These are phyloP conservation scores for Penicillium maclennaniae DNA, from an alignment of 495 filamentous ascomycete genomes.

Conservation along the genomic window DNA sequence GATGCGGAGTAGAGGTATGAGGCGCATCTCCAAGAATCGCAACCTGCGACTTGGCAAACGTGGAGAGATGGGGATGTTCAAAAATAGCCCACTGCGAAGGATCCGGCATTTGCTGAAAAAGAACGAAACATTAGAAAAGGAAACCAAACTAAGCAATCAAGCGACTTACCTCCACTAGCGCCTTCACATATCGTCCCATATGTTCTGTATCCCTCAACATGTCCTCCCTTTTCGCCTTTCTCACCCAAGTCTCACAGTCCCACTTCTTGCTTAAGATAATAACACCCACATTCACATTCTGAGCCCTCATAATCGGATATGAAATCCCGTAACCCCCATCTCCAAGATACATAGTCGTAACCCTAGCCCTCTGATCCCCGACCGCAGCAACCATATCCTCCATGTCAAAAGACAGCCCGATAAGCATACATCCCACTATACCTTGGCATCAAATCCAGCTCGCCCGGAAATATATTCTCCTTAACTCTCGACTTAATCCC, in stretches of 20 bases:
- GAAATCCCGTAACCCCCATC: constrained; percentile 57
- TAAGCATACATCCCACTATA: constrained; percentile 55
- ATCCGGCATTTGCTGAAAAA: constrained; percentile 33
- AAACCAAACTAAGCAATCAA: not conserved
- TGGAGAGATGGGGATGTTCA: constrained; percentile 53
- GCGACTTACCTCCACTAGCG: constrained; percentile 40
- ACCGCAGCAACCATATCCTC: constrained; percentile 49
- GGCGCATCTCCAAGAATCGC: constrained; percentile 66
- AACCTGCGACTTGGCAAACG: constrained; percentile 51
- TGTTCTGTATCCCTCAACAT: constrained; percentile 51
- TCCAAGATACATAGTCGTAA: constrained; percentile 56
- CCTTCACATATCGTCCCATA: constrained; percentile 49
- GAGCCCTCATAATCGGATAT: constrained; percentile 61
- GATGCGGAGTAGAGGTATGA: constrained; percentile 66
- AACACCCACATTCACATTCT: constrained; percentile 58
- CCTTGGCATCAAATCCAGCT: constrained; percentile 31
- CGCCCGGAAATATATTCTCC: constrained; percentile 40
- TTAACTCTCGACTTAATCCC: constrained; percentile 52
- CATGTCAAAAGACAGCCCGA: constrained; percentile 60
- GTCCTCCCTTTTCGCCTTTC: constrained; percentile 50
- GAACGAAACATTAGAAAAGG: not conserved
- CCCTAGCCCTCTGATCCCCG: constrained; percentile 48
- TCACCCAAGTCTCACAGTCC: constrained; percentile 55
- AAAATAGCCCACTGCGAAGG: constrained; percentile 62
- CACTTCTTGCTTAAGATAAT: constrained; percentile 44